These are phyloP conservation scores for Flaveria trinervia DNA, from an alignment of 129 eudicot genomes.

Conservation along the genomic window DNA sequence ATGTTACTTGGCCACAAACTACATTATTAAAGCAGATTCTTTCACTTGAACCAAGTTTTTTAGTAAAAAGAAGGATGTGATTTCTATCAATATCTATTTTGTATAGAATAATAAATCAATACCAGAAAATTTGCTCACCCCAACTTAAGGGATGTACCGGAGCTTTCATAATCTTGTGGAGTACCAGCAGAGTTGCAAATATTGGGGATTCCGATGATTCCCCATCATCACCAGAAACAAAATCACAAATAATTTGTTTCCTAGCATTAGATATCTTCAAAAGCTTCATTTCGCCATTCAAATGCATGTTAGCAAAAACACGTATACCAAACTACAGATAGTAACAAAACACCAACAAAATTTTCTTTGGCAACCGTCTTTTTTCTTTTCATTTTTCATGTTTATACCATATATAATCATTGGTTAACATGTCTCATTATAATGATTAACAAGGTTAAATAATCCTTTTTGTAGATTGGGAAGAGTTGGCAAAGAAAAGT, in stretches of 20 bases:
- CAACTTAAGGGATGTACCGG: constrained; percentile 82
- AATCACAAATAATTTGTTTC: constrained; percentile 33
- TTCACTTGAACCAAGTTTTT: neutral
- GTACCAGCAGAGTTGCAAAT: constrained; percentile 60
- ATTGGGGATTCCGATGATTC: constrained; percentile 70
- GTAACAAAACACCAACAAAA: constrained; percentile 5
- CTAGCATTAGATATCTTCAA: constrained; percentile 44
- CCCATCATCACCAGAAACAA: constrained; percentile 54
- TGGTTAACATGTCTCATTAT: neutral
- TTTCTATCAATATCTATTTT: neutral
- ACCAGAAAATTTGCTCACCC: constrained; percentile 58
- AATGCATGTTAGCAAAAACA: neutral
- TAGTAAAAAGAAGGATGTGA: neutral
- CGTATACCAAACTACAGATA: neutral
- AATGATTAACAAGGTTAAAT: constrained; percentile 2
- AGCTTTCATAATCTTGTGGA: constrained; percentile 75
- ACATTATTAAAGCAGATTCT: neutral
- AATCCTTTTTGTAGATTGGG: neutral
- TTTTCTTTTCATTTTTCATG: neutral
- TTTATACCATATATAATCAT: neutral
- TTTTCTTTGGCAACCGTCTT: constrained; percentile 2
- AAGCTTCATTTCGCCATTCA: constrained; percentile 46
- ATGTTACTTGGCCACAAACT: too few species aligned
- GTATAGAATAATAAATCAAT: neutral
- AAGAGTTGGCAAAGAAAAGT: constrained; percentile 18